These are phyloP conservation scores for Aethionema arabicum DNA, from an alignment of 345 rosid species.

Conservation along the genomic window DNA sequence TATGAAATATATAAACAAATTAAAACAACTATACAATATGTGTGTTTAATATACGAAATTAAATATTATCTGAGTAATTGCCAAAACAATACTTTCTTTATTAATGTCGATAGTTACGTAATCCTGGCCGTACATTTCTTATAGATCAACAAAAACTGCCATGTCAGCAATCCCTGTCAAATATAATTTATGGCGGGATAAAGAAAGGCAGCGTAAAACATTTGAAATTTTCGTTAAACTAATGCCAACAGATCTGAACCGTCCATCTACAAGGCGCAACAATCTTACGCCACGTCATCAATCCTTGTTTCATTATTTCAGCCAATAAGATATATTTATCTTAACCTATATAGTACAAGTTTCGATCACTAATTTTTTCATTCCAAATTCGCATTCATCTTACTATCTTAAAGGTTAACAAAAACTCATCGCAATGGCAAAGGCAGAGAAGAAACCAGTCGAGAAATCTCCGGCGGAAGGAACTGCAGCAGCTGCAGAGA, in stretches of 20 bases:
- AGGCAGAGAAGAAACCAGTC: slow-evolving; percentile 36
- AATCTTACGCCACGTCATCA: background rate
- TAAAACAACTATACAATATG: too few relatives aligned
- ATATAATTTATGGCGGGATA: background rate
- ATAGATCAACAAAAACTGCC: background rate
- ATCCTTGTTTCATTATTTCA: slow-evolving; percentile 6
- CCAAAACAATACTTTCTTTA: too few relatives aligned
- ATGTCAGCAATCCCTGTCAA: slow-evolving; percentile 31
- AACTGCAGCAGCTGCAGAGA: slow-evolving; percentile 39
- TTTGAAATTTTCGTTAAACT: background rate
- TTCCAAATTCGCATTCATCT: background rate
- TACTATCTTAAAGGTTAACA: background rate
- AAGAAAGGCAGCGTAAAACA: background rate
- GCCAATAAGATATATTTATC: slow-evolving; percentile 12
- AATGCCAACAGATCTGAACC: slow-evolving; percentile 20
- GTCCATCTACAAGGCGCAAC: slow-evolving; percentile 21
- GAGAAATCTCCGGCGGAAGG: slow-evolving; percentile 29
- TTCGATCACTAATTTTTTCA: background rate
- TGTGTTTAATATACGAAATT: too few relatives aligned
- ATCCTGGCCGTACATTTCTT: slow-evolving; percentile 16
- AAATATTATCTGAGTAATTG: too few relatives aligned
- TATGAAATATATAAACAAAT: too few relatives aligned
- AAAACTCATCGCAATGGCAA: slow-evolving; percentile 10
- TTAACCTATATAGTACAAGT: slow-evolving; percentile 11
- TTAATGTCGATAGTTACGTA: background rate